Conservation (phyloP, 78 protist genomes). For the Pelomyxa schiedti region DNA sequence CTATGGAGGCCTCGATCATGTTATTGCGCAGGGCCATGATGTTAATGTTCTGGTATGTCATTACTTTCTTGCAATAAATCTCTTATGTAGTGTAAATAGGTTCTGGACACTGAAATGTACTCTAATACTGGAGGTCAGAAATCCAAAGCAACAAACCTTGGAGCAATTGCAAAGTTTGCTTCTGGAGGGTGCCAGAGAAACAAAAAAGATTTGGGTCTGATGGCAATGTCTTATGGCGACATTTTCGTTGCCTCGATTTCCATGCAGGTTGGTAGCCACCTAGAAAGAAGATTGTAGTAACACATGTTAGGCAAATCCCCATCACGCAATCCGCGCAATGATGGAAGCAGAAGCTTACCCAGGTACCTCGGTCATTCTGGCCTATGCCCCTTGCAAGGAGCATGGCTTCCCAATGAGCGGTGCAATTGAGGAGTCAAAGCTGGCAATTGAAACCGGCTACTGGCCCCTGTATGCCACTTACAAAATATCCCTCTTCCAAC, state of each 20-base stretch:
- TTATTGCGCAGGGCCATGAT: slow-evolving; percentile 55
- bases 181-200: slow-evolving; percentile 13
- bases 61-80: no score
- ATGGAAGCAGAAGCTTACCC: slow-evolving; percentile 39
- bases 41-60: slow-evolving; percentile 60
- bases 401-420: background rate
- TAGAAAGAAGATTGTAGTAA: no score
- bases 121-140: slow-evolving; percentile 56
- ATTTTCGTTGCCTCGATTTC: slow-evolving; percentile 68
- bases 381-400: slow-evolving; percentile 4
- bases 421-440: background rate
- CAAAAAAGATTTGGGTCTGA: slow-evolving; percentile 67
- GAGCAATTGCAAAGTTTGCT: slow-evolving; percentile 57
- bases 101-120: slow-evolving; percentile 70
- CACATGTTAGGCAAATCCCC: slow-evolving; percentile 13
- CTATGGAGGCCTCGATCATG: slow-evolving; percentile 67
- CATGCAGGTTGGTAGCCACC: no score
- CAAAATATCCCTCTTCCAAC: no score
- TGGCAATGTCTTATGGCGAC: slow-evolving; percentile 64
- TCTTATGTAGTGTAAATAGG: no score
- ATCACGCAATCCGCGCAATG: slow-evolving; percentile 22
- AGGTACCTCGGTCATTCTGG: slow-evolving; percentile 25
- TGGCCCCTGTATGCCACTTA: no score
- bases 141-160: slow-evolving; percentile 31
- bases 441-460: slow-evolving; percentile 59